Evolutionary conservation across 805 yeast species (phyloP), one percentile per base, ranked within the genome.

Genomic region (Barnettozyma californica): DNA sequence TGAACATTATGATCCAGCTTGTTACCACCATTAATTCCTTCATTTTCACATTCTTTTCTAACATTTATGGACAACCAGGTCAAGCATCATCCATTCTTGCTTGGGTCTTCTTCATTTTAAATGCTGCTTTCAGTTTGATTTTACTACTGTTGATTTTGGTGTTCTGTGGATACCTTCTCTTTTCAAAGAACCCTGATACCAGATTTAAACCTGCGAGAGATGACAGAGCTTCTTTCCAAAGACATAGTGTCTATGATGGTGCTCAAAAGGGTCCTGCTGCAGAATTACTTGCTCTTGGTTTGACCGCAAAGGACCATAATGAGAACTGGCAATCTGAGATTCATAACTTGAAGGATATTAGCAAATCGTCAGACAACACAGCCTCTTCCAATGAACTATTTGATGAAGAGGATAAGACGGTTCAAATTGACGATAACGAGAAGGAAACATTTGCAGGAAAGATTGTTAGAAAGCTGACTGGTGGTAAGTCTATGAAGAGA

Each of bases 191-290:
- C 64, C 97, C 96, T 25, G 96, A 88, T 67, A 81, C 90, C 10
- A 78, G 94, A 65, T 86, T 86, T 64, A 87, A 86, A 45, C 94
- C 95, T 11, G 95, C 95, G 10, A 83, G 75, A 59, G 97, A 91
- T 68, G 97, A 91, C 66, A 82, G 97, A 77, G 82, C 89, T 20
- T 88, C 96, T 9, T 91, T 91, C 81, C 94, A 85, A 62, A 74
- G 68, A 51, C 58, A 57, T 48, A 61, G 67, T 18, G 59, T 60
- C 18, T 62, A 66, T 46, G 57, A 52, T 44, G 46, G 38, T 10
- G 56, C 61, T 14, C 59, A 62, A 48, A 57, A 63, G 49, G 54
- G 64, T 10, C 71, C 69, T 41, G 65, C 71, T 21, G 68, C 68
- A 34, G 88, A 83, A 63, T 71, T 87, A 51, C 60, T 81, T 37